Conservation (phyloP, 2,329 filamentous ascomycete species). For the Fusarium keratoplasticum region DNA sequence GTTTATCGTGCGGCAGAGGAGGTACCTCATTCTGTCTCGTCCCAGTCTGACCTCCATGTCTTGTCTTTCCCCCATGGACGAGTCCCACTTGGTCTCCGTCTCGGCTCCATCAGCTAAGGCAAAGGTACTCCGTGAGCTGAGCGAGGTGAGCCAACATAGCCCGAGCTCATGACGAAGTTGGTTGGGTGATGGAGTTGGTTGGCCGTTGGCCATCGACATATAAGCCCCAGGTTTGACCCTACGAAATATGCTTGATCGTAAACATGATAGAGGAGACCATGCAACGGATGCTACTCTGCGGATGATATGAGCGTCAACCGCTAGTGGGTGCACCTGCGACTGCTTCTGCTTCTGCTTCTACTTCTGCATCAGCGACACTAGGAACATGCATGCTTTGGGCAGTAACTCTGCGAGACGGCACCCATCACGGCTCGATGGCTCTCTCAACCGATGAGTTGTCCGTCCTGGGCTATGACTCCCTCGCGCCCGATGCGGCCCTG, state of each 20-base stretch:
- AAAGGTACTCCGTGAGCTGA: slow-evolving; percentile 22
- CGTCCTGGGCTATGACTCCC: slow-evolving; percentile 16
- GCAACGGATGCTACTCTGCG: slow-evolving; percentile 27
- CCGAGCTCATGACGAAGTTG: slow-evolving; percentile 20
- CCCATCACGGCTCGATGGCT: slow-evolving; percentile 13
- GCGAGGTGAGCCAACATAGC: slow-evolving; percentile 17
- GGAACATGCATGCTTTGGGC: slow-evolving; percentile 19
- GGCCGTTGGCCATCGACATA: neutral
- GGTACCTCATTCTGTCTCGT: slow-evolving; percentile 21
- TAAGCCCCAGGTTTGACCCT: neutral
- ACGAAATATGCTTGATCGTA: neutral
- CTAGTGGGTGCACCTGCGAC: slow-evolving; percentile 25
- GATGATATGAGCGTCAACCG: slow-evolving; percentile 21
- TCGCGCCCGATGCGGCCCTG: slow-evolving; percentile 22
- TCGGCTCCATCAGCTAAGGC: slow-evolving; percentile 31
- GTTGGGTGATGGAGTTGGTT: neutral
- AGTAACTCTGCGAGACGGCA: slow-evolving; percentile 15
- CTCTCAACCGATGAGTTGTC: slow-evolving; percentile 32
- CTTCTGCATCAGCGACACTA: slow-evolving; percentile 19
- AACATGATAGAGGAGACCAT: slow-evolving; percentile 1
- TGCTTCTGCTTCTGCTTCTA: slow-evolving; percentile 5
- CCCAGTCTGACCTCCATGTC: slow-evolving; percentile 24
- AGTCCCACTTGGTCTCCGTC: slow-evolving; percentile 30
- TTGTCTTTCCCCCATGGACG: slow-evolving; percentile 31
- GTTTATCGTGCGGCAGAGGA: slow-evolving; percentile 21